phyloP scores from a whole-genome alignment of 768 basidiomycete species.

The Pisolithus tinctorius region DNA sequence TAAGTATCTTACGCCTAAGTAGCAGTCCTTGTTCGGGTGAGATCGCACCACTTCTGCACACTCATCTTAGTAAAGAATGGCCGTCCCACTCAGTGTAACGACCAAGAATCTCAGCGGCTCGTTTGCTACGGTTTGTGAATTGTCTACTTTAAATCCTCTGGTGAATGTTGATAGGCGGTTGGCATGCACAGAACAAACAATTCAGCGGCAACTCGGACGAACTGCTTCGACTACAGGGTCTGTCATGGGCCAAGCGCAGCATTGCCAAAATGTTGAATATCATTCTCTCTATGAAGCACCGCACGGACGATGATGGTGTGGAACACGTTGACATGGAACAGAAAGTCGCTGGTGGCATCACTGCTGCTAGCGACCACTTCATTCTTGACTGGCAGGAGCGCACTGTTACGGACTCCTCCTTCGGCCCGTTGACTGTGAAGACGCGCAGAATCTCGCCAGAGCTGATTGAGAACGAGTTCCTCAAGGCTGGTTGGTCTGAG shows the following conservation, averaged over 20 bases:
- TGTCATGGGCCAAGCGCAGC: slow-evolving; percentile 65
- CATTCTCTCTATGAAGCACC: slow-evolving; percentile 58
- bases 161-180: not conserved
- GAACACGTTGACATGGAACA: slow-evolving; percentile 69
- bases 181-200: slow-evolving; percentile 50
- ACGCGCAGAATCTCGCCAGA: slow-evolving; percentile 44
- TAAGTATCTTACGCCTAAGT: too few relatives aligned
- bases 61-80: slow-evolving; percentile 36
- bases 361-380: slow-evolving; percentile 50
- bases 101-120: slow-evolving; percentile 56
- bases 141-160: too few relatives aligned
- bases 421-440: slow-evolving; percentile 52
- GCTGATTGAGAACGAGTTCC: slow-evolving; percentile 37
- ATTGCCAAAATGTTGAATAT: slow-evolving; percentile 51
- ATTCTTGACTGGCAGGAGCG: slow-evolving; percentile 51
- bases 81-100: slow-evolving; percentile 53
- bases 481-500: slow-evolving; percentile 38
- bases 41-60: too few relatives aligned
- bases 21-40: too few relatives aligned
- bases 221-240: slow-evolving; percentile 64
- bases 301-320: slow-evolving; percentile 47
- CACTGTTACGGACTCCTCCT: slow-evolving; percentile 49
- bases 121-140: slow-evolving; percentile 49
- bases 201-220: slow-evolving; percentile 56
- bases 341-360: slow-evolving; percentile 54